Evolutionary conservation across 495 filamentous ascomycete genomes (phyloP).

Genomic region (Chlorociboria aeruginascens): DNA sequence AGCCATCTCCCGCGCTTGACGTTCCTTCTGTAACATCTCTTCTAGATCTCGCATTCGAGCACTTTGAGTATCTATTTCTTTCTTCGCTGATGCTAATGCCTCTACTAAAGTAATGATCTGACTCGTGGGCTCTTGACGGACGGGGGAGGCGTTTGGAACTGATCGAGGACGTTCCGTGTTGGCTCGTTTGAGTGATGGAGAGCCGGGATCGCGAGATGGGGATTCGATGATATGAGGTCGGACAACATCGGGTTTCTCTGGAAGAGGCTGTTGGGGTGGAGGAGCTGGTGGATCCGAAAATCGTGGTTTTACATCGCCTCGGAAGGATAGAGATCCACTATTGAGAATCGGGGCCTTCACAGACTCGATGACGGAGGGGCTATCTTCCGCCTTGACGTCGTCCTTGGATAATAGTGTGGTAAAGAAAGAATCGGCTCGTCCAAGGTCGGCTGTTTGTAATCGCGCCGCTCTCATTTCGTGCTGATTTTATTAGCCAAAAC

Average conservation of each 20-base stretch:
- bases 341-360: slow-evolving; percentile 30
- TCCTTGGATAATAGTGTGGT: slow-evolving; percentile 61
- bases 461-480: slow-evolving; percentile 78
- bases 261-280: slow-evolving; percentile 81
- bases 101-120: slow-evolving; percentile 75
- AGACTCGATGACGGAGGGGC: slow-evolving; percentile 28
- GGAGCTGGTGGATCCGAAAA: slow-evolving; percentile 88
- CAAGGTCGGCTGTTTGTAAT: slow-evolving; percentile 75
- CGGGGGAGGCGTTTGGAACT: slow-evolving; percentile 43
- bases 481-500: slow-evolving; percentile 30
- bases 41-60: slow-evolving; percentile 73
- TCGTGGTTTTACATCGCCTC: slow-evolving; percentile 47
- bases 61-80: slow-evolving; percentile 70
- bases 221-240: slow-evolving; percentile 34
- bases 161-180: slow-evolving; percentile 64
- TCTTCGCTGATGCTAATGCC: slow-evolving; percentile 64
- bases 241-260: slow-evolving; percentile 70
- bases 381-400: slow-evolving; percentile 50
- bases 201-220: neutral
- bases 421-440: slow-evolving; percentile 70
- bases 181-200: slow-evolving; percentile 52
- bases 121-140: slow-evolving; percentile 47
- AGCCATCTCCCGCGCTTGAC: slow-evolving; percentile 66
- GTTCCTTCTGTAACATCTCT: slow-evolving; percentile 62
- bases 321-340: slow-evolving; percentile 28